These are phyloP conservation scores for Rhodotorula sp. DNA, from an alignment of 1,284 basidiomycete species.

Conservation along the genomic window DNA sequence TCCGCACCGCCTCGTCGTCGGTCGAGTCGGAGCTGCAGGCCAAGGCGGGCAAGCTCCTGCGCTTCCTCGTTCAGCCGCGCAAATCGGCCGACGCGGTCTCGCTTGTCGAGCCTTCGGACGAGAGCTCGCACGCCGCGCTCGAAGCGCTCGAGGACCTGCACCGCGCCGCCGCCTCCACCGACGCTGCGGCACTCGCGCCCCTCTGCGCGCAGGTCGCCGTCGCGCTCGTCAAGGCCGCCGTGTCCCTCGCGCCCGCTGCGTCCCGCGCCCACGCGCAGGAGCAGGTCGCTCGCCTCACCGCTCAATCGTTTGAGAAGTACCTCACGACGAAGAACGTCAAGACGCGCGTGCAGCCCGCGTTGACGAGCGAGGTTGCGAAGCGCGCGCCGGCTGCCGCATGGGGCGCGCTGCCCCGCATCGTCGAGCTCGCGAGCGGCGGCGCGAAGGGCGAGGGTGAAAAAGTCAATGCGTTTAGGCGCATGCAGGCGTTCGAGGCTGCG, in stretches of 20 bases:
- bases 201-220: constrained; percentile 35
- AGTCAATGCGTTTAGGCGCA: constrained; percentile 67
- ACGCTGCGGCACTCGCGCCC: constrained; percentile 30
- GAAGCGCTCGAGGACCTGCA: constrained; percentile 40
- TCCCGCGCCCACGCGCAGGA: constrained; percentile 6
- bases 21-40: constrained; percentile 37
- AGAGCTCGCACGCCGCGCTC: constrained; percentile 29
- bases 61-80: constrained; percentile 35
- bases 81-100: constrained; percentile 19
- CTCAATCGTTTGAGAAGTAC: constrained; percentile 34
- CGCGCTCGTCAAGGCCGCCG: constrained; percentile 38
- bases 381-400: constrained; percentile 33
- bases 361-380: constrained; percentile 34
- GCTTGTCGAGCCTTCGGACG: constrained; percentile 4
- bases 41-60: constrained; percentile 39
- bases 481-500: constrained; percentile 73
- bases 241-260: constrained; percentile 18
- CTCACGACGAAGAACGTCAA: constrained; percentile 42
- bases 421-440: constrained; percentile 15
- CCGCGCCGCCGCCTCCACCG: constrained; percentile 27
- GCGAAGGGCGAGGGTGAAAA: constrained; percentile 45
- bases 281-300: constrained; percentile 22
- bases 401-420: constrained; percentile 21
- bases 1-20: constrained; percentile 27
- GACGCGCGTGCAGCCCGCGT: constrained; percentile 39